Base-by-base conservation (phyloP, 2,329 filamentous ascomycete genomes). In the Stachybotrys chlorohalonatus region DNA sequence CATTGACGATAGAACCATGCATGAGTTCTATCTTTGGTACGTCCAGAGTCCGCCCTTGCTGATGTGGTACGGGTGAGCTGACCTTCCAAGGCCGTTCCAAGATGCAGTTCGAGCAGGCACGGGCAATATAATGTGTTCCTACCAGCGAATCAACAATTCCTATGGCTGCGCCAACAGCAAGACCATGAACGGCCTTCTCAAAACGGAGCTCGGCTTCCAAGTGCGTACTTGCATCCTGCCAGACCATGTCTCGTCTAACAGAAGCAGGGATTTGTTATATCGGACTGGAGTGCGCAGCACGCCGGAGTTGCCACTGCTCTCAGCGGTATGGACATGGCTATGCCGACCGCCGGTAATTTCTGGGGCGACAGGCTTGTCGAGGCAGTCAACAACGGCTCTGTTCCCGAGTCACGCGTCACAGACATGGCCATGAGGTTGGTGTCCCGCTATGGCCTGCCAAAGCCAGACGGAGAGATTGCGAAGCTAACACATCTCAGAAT, bases 321-420 rank as follows among this genome's bases (percentile, higher is more conserved):
- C 31, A 75, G 77, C 6, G 83, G 83, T 0, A 67, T 85, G 2
- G 90, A 95, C 62, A 86, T 93, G 81, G 81, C 83, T 4, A 86
- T 86, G 83, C 83, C 83, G 0, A 65, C 65, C 0, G 77, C 75
- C 0, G 75, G 83, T 2, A 42, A 42, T 13, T 81, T 76, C n/a
- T 52, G 50, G 70, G 89, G 88, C 0, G 62, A 70, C 7, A 92
- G 91, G 64, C 70, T 95, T 55, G 86, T 86, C 0, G 74, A 87
- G 56, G 87, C 87, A 0, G 83, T 95, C n/a, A 72, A 82, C 32
- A 94, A 94, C 62, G 88, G 89, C 4, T 89, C 86, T 0, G 74
- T 95, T 7, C 81, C 81, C 1, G 82, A 86, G 60, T 83, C 79
- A 64, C 79, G 90, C 31, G 65, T 95, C 1, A 85, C 88, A 54